phyloP scores from a whole-genome alignment of 768 basidiomycete species.

The Epithele typhae region DNA sequence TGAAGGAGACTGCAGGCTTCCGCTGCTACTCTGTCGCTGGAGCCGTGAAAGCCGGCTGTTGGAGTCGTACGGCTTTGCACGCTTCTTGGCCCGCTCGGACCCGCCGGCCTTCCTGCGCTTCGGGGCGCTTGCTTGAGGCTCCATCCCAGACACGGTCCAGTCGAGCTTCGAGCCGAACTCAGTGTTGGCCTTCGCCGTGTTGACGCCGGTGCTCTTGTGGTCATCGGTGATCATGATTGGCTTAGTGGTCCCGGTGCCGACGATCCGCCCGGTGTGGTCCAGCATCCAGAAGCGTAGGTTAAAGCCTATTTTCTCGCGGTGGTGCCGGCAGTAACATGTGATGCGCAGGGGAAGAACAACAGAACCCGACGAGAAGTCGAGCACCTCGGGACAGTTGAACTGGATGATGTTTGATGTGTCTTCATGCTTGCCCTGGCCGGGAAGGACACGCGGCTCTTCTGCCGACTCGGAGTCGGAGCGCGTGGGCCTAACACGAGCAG shows the following conservation, averaged over 20 bases:
- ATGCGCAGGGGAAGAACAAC: slow-evolving; percentile 90
- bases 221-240: slow-evolving; percentile 99
- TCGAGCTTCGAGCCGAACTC: slow-evolving; percentile 13
- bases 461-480: slow-evolving; percentile 71
- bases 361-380: slow-evolving; percentile 86
- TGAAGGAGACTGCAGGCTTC: slow-evolving; percentile 26
- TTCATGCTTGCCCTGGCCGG: slow-evolving; percentile 48
- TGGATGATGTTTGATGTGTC: slow-evolving; percentile 85
- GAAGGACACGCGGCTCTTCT: slow-evolving; percentile 41
- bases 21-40: slow-evolving; percentile 26
- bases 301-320: slow-evolving; percentile 95
- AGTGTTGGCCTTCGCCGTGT: slow-evolving; percentile 18
- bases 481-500: slow-evolving; percentile 74
- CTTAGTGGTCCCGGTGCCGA: slow-evolving; percentile 77
- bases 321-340: slow-evolving; percentile 98
- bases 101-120: slow-evolving; percentile 41
- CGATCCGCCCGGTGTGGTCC: slow-evolving; percentile 71
- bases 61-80: slow-evolving; percentile 68
- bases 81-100: slow-evolving; percentile 41
- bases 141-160: slow-evolving; percentile 11
- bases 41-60: slow-evolving; percentile 23
- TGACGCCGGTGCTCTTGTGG: slow-evolving; percentile 72
- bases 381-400: slow-evolving; percentile 89
- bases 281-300: slow-evolving; percentile 84
- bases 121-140: slow-evolving; percentile 28